Percentiles rank a stretch among this genome's conserved stretches.
Evolutionary conservation across 1,139 yeast genomes (phyloP).

Genomic region (Yamadazyma buinensis): DNA sequence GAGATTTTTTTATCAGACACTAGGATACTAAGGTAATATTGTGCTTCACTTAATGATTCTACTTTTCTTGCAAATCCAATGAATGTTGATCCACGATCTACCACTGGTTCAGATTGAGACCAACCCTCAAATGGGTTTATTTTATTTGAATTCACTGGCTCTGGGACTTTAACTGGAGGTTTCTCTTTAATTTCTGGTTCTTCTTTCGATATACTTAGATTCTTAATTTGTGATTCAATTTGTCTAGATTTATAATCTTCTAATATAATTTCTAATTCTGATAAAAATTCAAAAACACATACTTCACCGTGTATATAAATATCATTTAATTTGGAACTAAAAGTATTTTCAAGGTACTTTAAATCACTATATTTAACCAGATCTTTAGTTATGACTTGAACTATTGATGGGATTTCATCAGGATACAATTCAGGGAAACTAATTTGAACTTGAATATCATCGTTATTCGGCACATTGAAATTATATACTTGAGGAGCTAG

Average conservation of each 20-base stretch:
- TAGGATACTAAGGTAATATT: slow-evolving; percentile 45
- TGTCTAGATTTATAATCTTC: slow-evolving; percentile 21
- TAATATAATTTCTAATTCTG: slow-evolving; percentile 56
- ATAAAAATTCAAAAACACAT: slow-evolving; percentile 73
- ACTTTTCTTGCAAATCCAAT: slow-evolving; percentile 71
- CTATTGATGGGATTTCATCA: slow-evolving; percentile 50
- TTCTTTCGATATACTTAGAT: not conserved
- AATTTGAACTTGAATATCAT: slow-evolving; percentile 53
- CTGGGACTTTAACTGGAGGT: not conserved
- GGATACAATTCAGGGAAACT: slow-evolving; percentile 75
- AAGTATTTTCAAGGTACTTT: slow-evolving; percentile 38
- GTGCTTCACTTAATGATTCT: slow-evolving; percentile 62
- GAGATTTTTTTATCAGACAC: slow-evolving; percentile 63
- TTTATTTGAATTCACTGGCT: not conserved
- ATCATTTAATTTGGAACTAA: slow-evolving; percentile 47
- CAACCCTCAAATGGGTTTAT: slow-evolving; percentile 60
- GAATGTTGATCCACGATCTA: slow-evolving; percentile 83
- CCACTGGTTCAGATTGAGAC: slow-evolving; percentile 70
- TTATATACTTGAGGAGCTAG: slow-evolving; percentile 41
- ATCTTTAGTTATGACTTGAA: slow-evolving; percentile 45
- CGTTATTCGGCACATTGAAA: slow-evolving; percentile 63
- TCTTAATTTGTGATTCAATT: slow-evolving; percentile 4
- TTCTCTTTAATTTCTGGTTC: slow-evolving; percentile 9
- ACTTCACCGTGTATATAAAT: slow-evolving; percentile 61
- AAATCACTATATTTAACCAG: slow-evolving; percentile 34